Evolutionary conservation across 2,329 filamentous ascomycete genomes (phyloP), one percentile per base, ranked within the genome.

Genomic region (Biscogniauxia marginata): DNA sequence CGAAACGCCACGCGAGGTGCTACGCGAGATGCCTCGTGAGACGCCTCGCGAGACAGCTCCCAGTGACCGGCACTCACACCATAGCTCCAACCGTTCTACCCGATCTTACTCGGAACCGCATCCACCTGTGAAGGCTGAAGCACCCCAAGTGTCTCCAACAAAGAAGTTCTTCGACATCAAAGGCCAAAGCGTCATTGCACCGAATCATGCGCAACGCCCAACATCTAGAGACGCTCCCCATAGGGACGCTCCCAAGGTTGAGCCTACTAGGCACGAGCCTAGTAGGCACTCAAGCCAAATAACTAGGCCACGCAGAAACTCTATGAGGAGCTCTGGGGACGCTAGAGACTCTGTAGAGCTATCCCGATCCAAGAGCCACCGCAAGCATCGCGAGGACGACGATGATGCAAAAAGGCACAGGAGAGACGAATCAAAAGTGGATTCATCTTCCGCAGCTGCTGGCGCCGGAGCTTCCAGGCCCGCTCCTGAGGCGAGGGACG

Each of bases 141-240:
- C 63, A 11, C 60, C 67, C 3, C 13, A 9, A 30, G 25, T 39
- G 3, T 59, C 71, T 3, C 52, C 61, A 13, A 65, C 47, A 44
- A 78, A 74, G 69, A 75, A 67, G 51, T 77, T 77, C 64, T 78
- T 79, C 55, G 71, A 74, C 39, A 62, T 76, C 46, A 77, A 71
- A 54, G 69, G 66, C 8, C 66, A 77, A 57, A 75, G 75, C 19
- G 61, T 71, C 25, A 23, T 68, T 16, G 62, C 59, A 22, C 58
- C 65, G 7, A 63, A 58, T 39, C 50, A 59, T 9, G 60, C 61
- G 4, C 57, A 52, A 24, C 58, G 56, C 30, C 55, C 54, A 46
- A 65, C 6, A 16, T n/a, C 30, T 39, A 39, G 30, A 56, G 54
- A 61, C 53, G 55, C 60, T 16, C 56, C 63, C 45, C 61, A 65